phyloP scores from a whole-genome alignment of 148 eudicot genomes.

The Camellia granthamiana region DNA sequence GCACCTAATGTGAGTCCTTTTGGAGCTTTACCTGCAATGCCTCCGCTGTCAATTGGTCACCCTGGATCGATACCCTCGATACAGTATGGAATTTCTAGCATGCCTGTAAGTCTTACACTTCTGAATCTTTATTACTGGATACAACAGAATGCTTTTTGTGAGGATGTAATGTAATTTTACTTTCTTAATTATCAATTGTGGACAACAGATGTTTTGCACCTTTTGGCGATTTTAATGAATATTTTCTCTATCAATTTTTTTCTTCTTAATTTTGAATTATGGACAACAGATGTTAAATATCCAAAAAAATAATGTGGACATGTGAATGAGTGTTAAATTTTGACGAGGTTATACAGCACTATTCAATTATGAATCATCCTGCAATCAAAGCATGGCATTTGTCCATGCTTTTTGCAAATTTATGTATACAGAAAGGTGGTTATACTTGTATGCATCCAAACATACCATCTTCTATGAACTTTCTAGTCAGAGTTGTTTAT shows the following conservation, averaged over 20 bases:
- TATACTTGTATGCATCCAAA: background rate
- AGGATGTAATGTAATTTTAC: background rate
- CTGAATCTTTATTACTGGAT: background rate
- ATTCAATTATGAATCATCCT: background rate
- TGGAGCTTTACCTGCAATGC: slow-evolving; percentile 30
- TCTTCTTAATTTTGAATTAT: no score
- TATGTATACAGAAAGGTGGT: background rate
- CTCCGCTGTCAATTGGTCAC: slow-evolving; percentile 25
- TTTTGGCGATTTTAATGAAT: background rate
- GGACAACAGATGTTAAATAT: no score
- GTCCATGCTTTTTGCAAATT: slow-evolving; percentile 9
- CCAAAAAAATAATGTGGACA: no score
- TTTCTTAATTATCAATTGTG: background rate
- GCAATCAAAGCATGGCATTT: background rate
- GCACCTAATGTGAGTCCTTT: slow-evolving; percentile 44
- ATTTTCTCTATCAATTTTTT: background rate
- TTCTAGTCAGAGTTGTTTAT: background rate
- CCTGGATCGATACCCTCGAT: slow-evolving; percentile 19
- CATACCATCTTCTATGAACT: background rate
- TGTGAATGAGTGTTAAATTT: background rate
- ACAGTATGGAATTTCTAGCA: slow-evolving; percentile 63
- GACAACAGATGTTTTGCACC: background rate
- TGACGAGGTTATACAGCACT: background rate
- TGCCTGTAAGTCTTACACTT: slow-evolving; percentile 47
- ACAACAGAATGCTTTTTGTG: background rate